Conservation (phyloP, 1,284 basidiomycete species). For the Earliella scabrosa region DNA sequence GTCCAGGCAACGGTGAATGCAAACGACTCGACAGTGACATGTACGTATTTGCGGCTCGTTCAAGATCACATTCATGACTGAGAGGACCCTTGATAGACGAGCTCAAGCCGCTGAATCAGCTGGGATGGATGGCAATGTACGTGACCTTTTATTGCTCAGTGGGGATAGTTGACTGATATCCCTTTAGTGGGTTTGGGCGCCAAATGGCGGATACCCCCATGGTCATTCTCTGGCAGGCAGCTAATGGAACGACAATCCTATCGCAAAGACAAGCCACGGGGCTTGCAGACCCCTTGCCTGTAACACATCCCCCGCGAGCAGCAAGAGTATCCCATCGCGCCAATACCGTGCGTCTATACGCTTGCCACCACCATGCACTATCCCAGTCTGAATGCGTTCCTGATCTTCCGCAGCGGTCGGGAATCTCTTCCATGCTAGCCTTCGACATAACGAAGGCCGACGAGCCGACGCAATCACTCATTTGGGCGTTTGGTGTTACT, state of each 20-base stretch:
- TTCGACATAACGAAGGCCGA: slow-evolving; percentile 30
- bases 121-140: slow-evolving; percentile 63
- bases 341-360: slow-evolving; percentile 23
- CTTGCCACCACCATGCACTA: background rate
- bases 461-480: slow-evolving; percentile 44
- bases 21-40: slow-evolving; percentile 47
- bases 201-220: slow-evolving; percentile 46
- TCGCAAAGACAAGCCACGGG: slow-evolving; percentile 47
- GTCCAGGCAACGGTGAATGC: slow-evolving; percentile 48
- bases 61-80: background rate
- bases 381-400: background rate
- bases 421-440: slow-evolving; percentile 24
- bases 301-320: slow-evolving; percentile 23
- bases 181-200: slow-evolving; percentile 55
- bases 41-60: slow-evolving; percentile 41
- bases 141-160: slow-evolving; percentile 1
- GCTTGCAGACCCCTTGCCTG: slow-evolving; percentile 22
- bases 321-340: slow-evolving; percentile 21
- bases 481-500: slow-evolving; percentile 59
- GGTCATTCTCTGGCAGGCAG: slow-evolving; percentile 51
- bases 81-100: slow-evolving; percentile 42
- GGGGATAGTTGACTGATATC: background rate
- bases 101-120: slow-evolving; percentile 43
- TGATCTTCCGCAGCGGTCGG: slow-evolving; percentile 16
- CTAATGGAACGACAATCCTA: slow-evolving; percentile 45